These are phyloP conservation scores for Hanseniaspora occidentalis DNA, from an alignment of 805 yeast species.

Conservation along the genomic window DNA sequence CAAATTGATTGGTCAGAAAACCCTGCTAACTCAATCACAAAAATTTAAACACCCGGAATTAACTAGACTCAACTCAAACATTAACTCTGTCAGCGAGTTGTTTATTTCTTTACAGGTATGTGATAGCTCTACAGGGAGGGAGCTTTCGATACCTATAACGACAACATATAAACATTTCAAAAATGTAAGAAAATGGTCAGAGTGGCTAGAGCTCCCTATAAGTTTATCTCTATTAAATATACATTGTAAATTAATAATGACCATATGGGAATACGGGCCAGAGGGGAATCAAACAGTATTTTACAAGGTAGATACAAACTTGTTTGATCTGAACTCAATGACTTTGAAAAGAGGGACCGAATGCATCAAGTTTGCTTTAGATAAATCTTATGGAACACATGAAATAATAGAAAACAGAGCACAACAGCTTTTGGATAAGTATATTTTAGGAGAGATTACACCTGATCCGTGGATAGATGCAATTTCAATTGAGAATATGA, in stretches of 20 bases:
- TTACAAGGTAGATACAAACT: conserved; percentile 44
- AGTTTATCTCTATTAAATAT: conserved; percentile 58
- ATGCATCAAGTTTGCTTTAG: conserved; percentile 30
- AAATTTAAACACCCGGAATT: conserved; percentile 35
- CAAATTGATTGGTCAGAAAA: conserved; percentile 33
- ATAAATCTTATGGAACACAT: conserved; percentile 20
- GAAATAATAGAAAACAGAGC: conserved; percentile 20
- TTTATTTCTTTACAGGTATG: conserved; percentile 34
- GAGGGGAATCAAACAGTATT: conserved; percentile 41
- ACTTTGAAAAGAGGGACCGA: conserved; percentile 66
- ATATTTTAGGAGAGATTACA: conserved; percentile 55
- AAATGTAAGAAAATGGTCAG: conserved; percentile 45
- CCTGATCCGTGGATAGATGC: conserved; percentile 65
- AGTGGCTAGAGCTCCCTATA: conserved; percentile 64
- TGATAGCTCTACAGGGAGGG: conserved; percentile 30
- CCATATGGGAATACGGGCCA: conserved; percentile 46
- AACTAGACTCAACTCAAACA: conserved; percentile 29
- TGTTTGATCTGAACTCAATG: conserved; percentile 46
- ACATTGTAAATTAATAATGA: conserved; percentile 45
- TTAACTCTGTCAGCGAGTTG: conserved; percentile 24
- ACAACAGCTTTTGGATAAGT: conserved; percentile 44
- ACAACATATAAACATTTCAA: conserved; percentile 38
- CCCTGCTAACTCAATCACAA: conserved; percentile 31
- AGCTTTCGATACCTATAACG: conserved; percentile 36
- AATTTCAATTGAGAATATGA: conserved; percentile 34